phyloP scores from a whole-genome alignment of 805 yeast species.

The Cyberlindnera mrakii region DNA sequence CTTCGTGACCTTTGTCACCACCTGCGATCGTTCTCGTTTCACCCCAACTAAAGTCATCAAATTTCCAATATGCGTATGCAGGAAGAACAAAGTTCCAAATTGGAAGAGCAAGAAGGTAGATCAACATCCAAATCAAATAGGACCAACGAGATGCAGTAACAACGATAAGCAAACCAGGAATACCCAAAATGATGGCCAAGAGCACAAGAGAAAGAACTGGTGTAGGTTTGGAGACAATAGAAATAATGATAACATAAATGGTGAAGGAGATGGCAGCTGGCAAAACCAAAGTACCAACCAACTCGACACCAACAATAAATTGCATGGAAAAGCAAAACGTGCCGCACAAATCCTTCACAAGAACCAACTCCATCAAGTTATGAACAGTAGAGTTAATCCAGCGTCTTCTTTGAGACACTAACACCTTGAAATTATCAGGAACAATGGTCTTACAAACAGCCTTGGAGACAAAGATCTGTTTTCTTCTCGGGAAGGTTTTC shows the following conservation, averaged over 20 bases:
- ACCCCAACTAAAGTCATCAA: slow-evolving; percentile 96
- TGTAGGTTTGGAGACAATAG: slow-evolving; percentile 68
- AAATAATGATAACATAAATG: slow-evolving; percentile 64
- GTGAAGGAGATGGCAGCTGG: slow-evolving; percentile 88
- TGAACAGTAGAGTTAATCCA: slow-evolving; percentile 97
- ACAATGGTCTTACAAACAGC: slow-evolving; percentile 90
- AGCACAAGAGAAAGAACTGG: slow-evolving; percentile 73
- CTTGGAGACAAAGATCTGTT: slow-evolving; percentile 79
- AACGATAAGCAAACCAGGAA: slow-evolving; percentile 78
- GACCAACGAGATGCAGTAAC: slow-evolving; percentile 71
- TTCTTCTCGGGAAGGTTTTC: slow-evolving; percentile 82
- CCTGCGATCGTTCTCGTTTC: slow-evolving; percentile 79
- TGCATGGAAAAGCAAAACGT: slow-evolving; percentile 95
- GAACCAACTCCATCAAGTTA: slow-evolving; percentile 79
- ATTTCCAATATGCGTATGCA: slow-evolving; percentile 85
- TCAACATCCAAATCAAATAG: slow-evolving; percentile 71
- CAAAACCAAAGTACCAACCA: slow-evolving; percentile 80
- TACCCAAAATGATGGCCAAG: slow-evolving; percentile 73
- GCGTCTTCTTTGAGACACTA: slow-evolving; percentile 89
- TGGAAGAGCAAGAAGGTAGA: slow-evolving; percentile 80
- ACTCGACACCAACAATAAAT: slow-evolving; percentile 76
- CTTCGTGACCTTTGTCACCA: slow-evolving; percentile 66
- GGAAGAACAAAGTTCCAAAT: slow-evolving; percentile 91
- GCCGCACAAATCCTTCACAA: slow-evolving; percentile 86
- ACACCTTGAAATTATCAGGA: slow-evolving; percentile 74